These are phyloP conservation scores for Cercospora sesami DNA, from an alignment of 2,329 filamentous ascomycete species.

Conservation along the genomic window DNA sequence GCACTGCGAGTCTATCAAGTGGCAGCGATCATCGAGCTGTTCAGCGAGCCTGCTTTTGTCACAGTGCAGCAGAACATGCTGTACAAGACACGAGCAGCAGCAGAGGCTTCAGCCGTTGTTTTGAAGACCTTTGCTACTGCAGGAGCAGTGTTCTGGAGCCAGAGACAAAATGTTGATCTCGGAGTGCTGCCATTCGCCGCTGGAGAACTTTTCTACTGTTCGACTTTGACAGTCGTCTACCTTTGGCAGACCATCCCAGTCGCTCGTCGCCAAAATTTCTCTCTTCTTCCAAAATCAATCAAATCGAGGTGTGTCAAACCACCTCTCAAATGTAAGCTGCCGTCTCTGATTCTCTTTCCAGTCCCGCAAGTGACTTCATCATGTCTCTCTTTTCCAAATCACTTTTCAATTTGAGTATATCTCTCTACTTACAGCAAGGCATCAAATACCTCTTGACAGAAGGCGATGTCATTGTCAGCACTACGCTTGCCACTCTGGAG, in stretches of 20 bases:
- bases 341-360: slow-evolving; percentile 30
- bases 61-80: slow-evolving; percentile 78
- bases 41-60: slow-evolving; percentile 86
- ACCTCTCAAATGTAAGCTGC: slow-evolving; percentile 29
- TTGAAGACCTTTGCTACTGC: slow-evolving; percentile 75
- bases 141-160: slow-evolving; percentile 65
- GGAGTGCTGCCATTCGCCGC: slow-evolving; percentile 86
- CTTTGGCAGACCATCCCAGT: slow-evolving; percentile 59
- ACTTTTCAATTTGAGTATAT: slow-evolving; percentile 72
- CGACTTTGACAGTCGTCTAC: slow-evolving; percentile 70
- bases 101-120: slow-evolving; percentile 81
- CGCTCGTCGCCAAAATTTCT: slow-evolving; percentile 63
- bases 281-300: slow-evolving; percentile 58
- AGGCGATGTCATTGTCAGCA: slow-evolving; percentile 87
- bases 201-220: slow-evolving; percentile 77
- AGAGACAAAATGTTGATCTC: slow-evolving; percentile 53
- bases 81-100: slow-evolving; percentile 75
- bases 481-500: slow-evolving; percentile 69
- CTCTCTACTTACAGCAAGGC: slow-evolving; percentile 80
- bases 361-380: slow-evolving; percentile 48
- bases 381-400: slow-evolving; percentile 65
- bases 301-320: slow-evolving; percentile 43
- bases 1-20: slow-evolving; percentile 57
- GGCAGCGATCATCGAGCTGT: slow-evolving; percentile 69
- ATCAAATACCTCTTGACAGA: slow-evolving; percentile 94